Base-by-base conservation (phyloP, 1,139 yeast species). In the Diutina siamensis region DNA sequence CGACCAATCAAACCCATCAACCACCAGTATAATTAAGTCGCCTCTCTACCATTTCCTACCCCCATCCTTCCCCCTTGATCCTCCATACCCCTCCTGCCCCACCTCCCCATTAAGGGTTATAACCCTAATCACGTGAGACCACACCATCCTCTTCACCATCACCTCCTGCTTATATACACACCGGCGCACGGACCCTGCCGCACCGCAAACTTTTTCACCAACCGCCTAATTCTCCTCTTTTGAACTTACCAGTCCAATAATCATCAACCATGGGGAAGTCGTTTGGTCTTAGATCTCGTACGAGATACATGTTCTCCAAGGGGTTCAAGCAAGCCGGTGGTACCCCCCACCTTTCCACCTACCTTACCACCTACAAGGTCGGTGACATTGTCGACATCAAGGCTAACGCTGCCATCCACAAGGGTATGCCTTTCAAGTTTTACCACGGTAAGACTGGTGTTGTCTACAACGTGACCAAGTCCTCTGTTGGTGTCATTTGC, bases 381-480 rank as follows among this genome's bases (percentile, higher is more conserved):
- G 98, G 98, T 68, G 98, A 92, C 75, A 89, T 92, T 65, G 98
- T 92, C 68, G 98, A 92, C 76, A 89, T 92, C 79, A 89, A 87
- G 78, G 98, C 95, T 74, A 92, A 92, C 72, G 97, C 96, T 80
- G 80, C 98, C 61, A 80, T 89, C 78, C 97, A 92, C 74, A 88
- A 89, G 83, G 97, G 98, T 85, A 88, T 92, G 97, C 98, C 98
- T 72, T 96, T 87, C 88, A 92, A 92, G 80, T 89, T 80, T 84
- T 92, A 92, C 96, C 97, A 89, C 80, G 98, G 98, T 76, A 92
- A 88, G 84, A 92, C 98, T 59, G 98, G 98, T 83, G 87, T 89
- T 61, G 83, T 92, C 58, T 92, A 81, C 94, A 92, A 92, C 82
- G 94, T 92, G 61, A 92, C 98, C 83, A 92, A 86, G 81, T 76